Evolutionary conservation across 768 basidiomycete species (phyloP), one percentile per base, ranked within the genome.

Genomic region (Xanthoconium stramineum): DNA sequence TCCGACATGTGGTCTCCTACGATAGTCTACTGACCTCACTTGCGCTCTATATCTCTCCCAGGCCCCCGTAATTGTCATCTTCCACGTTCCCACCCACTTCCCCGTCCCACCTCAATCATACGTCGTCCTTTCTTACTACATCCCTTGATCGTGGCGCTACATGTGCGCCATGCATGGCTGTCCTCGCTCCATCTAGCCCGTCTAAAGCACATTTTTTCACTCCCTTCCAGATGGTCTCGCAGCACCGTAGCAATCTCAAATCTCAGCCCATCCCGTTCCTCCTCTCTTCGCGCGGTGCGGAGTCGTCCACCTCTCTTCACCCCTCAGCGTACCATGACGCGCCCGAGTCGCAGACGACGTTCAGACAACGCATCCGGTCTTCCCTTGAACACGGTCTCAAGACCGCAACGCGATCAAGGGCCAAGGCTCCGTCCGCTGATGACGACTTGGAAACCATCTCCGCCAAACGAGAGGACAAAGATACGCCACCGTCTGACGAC

Each of bases 381-480:
- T 82, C 85, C 6, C 71, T 90, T 24, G 86, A 86, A 63, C 83
- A 88, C 60, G 84, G 81, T 62, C 60, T 89, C 38, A 81, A 84
- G 48, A 79, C 80, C 13, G 85, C 84, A 50, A 84, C 85, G 12
- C 78, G 83, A 51, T 81, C 84, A 36, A 83, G 75, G 73, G 69
- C 66, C 20, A 79, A 78, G 61, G 46, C 70, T 9, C 63, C 75
- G 2, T 50, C 68, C 32, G 61, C 65, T 37, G 79, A 78, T 60
- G 77, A 82, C 42, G 59, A 52, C 45, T 75, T 77, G 61, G 76
- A 78, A 42, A 71, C 79, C 42, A 64, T 80, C 56, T 75, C 75
- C 12, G 58, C 67, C 45, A 80, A 78, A 63, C 77, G 69, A 37
- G 80, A 78, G 70, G 78, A 76, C 58, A 80, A 60, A 62, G 69